Evolutionary conservation across 75 land plant species (phyloP), one percentile per base, ranked within the genome.

Genomic region (Sequoia sempervirens): DNA sequence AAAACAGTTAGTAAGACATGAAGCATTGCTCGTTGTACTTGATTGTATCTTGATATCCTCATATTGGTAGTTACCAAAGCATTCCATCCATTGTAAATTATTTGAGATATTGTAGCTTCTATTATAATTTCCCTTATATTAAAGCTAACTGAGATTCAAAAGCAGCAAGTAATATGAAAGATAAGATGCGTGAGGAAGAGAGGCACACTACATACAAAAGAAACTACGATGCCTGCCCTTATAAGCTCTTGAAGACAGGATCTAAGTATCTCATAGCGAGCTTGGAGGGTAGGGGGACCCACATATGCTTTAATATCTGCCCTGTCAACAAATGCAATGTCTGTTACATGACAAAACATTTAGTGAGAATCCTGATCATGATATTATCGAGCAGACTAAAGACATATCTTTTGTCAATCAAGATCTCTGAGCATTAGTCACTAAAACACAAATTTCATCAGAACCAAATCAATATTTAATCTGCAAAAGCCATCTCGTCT

Each of bases 301-400:
- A 96, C 88, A 87, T 91, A 96, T 70, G 96, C 99, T 85, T 96
- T 96, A 37, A 96, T 93, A 81, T 96, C 99, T 64, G 99, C 99
- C 58, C 99, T 88, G 85, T 96, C 99, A 79, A 96, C 95, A 90
- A 96, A 96, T 81, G 99, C 99, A 89, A 96, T 90, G 84, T 96
- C 99, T 96, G 94, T 86, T 91, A 13, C 26, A 32, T 54, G 30
- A 32, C 37, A 81, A 32, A n/a, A 78, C 32, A 45, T 78, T 37
- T 26, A 45, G 30, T 45, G 46, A 78, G 80, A 78, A 26, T 78
- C 17, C 18, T 2, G 2, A 23, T 82, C 18, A 4, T 66, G 10
- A 56, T 15, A 66, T 10, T 17, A 17, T 74, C 20, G 10, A 30
- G 73, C 36, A 28, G 2, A 70, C 73, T 32, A 32, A 70, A n/a